Evolutionary conservation across 108 stramenopile species (phyloP).

Genomic region (Conticribra guillardii): DNA sequence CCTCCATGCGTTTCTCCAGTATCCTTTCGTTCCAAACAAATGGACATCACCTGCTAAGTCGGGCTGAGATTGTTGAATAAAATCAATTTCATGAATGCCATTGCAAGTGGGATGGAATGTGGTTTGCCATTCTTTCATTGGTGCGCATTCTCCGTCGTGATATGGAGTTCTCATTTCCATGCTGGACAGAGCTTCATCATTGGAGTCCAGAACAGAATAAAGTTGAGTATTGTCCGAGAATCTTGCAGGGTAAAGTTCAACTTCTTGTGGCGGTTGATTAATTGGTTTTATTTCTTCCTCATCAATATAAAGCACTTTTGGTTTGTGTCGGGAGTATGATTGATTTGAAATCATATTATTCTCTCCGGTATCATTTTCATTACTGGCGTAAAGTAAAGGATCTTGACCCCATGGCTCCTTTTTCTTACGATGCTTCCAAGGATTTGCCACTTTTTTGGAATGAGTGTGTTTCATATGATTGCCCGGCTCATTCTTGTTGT

Average conservation of each 20-base stretch:
- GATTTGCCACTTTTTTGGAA: not conserved
- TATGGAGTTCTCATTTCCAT: conserved; percentile 5
- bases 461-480: not conserved
- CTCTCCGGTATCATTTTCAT: not conserved
- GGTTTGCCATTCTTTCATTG: conserved; percentile 78
- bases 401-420: not conserved
- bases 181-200: not conserved
- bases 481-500: not conserved
- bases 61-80: conserved; percentile 26
- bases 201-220: conserved; percentile 11
- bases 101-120: conserved; percentile 75
- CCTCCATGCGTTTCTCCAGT: conserved; percentile 79
- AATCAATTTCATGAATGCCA: conserved; percentile 66
- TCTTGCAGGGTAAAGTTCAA: conserved; percentile 2
- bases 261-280: not conserved
- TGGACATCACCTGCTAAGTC: conserved; percentile 26
- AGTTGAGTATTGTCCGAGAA: conserved; percentile 20
- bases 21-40: conserved; percentile 70
- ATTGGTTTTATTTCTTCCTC: not conserved
- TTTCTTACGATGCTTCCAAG: conserved; percentile 1
- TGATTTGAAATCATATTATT: not conserved
- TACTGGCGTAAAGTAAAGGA: not conserved
- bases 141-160: conserved; percentile 60
- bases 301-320: not conserved
- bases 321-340: not conserved